Percentiles rank a stretch among this genome's conserved stretches.
Conservation (phyloP, 805 yeast species). For the Candida koratica region DNA sequence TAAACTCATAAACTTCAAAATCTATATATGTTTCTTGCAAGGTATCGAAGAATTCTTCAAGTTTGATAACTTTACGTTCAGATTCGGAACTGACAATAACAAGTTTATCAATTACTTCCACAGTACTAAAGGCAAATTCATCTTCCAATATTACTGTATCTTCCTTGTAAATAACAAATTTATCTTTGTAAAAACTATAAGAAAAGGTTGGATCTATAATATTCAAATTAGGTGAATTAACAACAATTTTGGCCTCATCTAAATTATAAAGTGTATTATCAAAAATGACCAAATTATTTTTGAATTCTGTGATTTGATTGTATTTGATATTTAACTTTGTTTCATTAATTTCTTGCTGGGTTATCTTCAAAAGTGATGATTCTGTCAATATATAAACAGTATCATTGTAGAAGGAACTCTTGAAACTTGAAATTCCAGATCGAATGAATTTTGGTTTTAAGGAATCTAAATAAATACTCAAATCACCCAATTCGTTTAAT, state of each 20-base stretch:
- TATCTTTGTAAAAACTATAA: conserved; percentile 6
- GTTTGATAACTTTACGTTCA: conserved; percentile 12
- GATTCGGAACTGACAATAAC: conserved; percentile 9
- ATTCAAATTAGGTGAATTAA: conserved; percentile 2
- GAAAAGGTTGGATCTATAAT: conserved; percentile 9
- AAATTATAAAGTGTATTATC: conserved; percentile 45
- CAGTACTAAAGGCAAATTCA: conserved; percentile 8
- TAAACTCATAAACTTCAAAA: conserved; percentile 11
- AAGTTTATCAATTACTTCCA: conserved; percentile 5
- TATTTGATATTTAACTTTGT: conserved; percentile 6
- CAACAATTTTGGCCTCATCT: conserved; percentile 2
- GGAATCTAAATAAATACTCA: background rate
- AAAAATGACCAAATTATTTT: conserved; percentile 67
- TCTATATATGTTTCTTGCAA: conserved; percentile 13
- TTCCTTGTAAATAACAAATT: conserved; percentile 9
- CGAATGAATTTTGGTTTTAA: background rate
- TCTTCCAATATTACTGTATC: conserved; percentile 10
- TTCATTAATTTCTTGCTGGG: background rate
- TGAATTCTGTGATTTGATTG: conserved; percentile 55
- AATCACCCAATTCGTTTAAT: background rate
- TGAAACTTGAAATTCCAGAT: conserved; percentile 7
- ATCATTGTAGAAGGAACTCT: conserved; percentile 6
- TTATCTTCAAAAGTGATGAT: conserved; percentile 5
- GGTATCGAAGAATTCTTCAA: conserved; percentile 9
- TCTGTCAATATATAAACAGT: conserved; percentile 10